These are phyloP conservation scores for Lasiodiplodia sp. DNA, from an alignment of 2,329 filamentous ascomycete species.

Conservation along the genomic window DNA sequence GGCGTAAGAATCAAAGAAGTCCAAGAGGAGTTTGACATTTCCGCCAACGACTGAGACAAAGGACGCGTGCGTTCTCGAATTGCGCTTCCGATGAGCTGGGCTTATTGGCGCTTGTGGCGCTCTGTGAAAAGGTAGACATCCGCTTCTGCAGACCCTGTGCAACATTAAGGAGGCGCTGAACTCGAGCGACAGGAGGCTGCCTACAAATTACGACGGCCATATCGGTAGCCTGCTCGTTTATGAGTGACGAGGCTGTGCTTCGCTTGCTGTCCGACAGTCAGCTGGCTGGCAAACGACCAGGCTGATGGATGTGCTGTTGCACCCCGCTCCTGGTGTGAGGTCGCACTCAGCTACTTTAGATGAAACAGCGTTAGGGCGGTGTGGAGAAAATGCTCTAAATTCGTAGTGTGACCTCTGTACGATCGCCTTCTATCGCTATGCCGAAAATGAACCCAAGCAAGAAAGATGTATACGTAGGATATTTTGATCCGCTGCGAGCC, in stretches of 20 bases:
- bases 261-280: background rate
- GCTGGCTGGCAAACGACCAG: background rate
- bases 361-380: background rate
- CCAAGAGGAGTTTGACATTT: slow-evolving; percentile 57
- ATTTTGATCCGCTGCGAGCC: slow-evolving; percentile 12
- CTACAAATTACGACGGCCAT: background rate
- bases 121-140: background rate
- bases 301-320: background rate
- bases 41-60: slow-evolving; percentile 49
- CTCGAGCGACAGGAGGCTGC: background rate
- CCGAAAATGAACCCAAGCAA: background rate
- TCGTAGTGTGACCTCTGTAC: slow-evolving; percentile 1
- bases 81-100: background rate
- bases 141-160: background rate
- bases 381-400: slow-evolving; percentile 17
- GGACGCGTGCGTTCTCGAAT: background rate
- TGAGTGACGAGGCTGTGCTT: background rate
- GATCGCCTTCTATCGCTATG: slow-evolving; percentile 27
- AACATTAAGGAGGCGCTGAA: background rate
- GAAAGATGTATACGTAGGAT: slow-evolving; percentile 2
- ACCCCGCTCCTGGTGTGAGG: background rate
- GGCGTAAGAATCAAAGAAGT: slow-evolving; percentile 62
- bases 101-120: background rate
- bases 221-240: background rate
- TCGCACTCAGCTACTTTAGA: background rate